phyloP scores from a whole-genome alignment of 2,329 filamentous ascomycete species.

The Paraphaeosphaeria minitans region DNA sequence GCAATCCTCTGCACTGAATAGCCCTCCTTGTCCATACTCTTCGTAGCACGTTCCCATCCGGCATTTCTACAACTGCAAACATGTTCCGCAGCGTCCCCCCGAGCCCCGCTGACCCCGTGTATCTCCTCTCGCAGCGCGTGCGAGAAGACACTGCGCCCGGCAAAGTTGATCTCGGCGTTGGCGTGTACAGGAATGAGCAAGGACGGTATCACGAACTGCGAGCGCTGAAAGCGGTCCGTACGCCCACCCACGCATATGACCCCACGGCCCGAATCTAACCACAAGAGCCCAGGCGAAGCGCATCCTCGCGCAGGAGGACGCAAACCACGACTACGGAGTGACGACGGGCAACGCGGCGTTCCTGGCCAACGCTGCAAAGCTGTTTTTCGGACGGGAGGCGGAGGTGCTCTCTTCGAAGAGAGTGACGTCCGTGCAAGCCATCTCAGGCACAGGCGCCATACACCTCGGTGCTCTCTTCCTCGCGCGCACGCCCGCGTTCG shows the following conservation, averaged over 20 bases:
- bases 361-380: slow-evolving; percentile 31
- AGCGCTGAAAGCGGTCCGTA: slow-evolving; percentile 28
- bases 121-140: slow-evolving; percentile 37
- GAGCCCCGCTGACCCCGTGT: slow-evolving; percentile 43
- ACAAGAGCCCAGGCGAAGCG: slow-evolving; percentile 9
- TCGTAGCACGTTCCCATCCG: neutral
- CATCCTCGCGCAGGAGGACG: slow-evolving; percentile 17
- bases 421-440: slow-evolving; percentile 46
- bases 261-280: neutral
- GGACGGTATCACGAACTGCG: slow-evolving; percentile 41
- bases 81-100: slow-evolving; percentile 22
- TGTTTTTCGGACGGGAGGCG: slow-evolving; percentile 38
- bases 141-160: slow-evolving; percentile 33
- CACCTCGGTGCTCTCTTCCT: slow-evolving; percentile 45
- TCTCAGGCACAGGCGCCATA: slow-evolving; percentile 48
- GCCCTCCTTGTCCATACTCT: neutral
- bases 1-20: neutral
- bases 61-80: neutral
- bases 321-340: slow-evolving; percentile 36
- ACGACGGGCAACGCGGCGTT: slow-evolving; percentile 43
- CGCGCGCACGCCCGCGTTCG: slow-evolving; percentile 24
- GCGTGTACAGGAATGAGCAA: slow-evolving; percentile 45
- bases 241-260: neutral
- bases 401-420: slow-evolving; percentile 1
- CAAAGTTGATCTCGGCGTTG: slow-evolving; percentile 48